These are phyloP conservation scores for Puccinia horiana DNA, from an alignment of 1,284 basidiomycete genomes.

Conservation along the genomic window DNA sequence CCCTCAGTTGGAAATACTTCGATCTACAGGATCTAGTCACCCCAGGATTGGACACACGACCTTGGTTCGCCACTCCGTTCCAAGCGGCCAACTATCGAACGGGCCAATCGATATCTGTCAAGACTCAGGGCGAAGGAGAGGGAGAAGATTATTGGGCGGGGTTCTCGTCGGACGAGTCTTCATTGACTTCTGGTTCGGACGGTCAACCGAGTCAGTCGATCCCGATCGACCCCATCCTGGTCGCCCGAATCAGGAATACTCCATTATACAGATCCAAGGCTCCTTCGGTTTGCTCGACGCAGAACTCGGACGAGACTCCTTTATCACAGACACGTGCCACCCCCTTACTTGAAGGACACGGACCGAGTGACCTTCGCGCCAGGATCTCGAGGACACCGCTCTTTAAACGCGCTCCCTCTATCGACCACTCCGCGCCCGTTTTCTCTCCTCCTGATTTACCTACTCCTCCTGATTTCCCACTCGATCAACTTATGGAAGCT, in stretches of 20 bases:
- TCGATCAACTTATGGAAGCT: background rate
- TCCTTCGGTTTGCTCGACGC: background rate
- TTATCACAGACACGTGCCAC: background rate
- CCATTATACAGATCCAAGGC: slow-evolving; percentile 12
- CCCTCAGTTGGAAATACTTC: slow-evolving; percentile 13
- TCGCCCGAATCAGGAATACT: background rate
- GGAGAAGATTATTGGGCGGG: slow-evolving; percentile 2
- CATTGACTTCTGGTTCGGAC: background rate
- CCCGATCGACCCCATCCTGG: slow-evolving; percentile 1
- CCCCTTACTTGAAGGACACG: background rate
- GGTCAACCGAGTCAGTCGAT: background rate
- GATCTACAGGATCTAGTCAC: slow-evolving; percentile 19
- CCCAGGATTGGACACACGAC: slow-evolving; percentile 2
- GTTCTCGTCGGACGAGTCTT: background rate
- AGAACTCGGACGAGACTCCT: background rate
- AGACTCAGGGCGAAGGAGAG: background rate
- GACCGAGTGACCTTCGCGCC: background rate
- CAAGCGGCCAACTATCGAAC: background rate
- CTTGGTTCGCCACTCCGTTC: background rate
- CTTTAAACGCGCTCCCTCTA: slow-evolving; percentile 8
- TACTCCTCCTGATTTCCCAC: background rate
- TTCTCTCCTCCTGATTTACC: background rate
- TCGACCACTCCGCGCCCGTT: background rate
- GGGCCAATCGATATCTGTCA: no score
- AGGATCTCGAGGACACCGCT: slow-evolving; percentile 11